A percentile compares a stretch with the other conserved stretches of the same genome.
Evolutionary conservation across 2,329 filamentous ascomycete genomes (phyloP).

Genomic region (Paecilomyces dactylethromorphus): DNA sequence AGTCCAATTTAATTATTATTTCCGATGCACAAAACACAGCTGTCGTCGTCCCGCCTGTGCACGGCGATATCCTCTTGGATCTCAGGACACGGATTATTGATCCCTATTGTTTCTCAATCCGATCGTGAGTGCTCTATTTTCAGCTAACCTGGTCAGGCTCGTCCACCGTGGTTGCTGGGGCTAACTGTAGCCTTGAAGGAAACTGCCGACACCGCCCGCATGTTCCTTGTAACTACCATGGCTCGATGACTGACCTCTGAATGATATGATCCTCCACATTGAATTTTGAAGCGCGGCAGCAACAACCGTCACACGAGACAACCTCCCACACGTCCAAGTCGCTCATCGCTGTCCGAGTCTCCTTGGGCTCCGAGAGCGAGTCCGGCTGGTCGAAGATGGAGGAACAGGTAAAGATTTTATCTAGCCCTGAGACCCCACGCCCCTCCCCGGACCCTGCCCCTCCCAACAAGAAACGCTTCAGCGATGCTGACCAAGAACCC

Average conservation of each 20-base stretch:
- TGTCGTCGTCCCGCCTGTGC: background rate
- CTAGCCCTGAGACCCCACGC: slow-evolving; percentile 5
- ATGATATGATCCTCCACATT: slow-evolving; percentile 19
- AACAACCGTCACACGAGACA: slow-evolving; percentile 6
- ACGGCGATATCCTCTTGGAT: background rate
- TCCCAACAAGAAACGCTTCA: slow-evolving; percentile 5
- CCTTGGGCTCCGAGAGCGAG: slow-evolving; percentile 22
- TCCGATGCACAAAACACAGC: slow-evolving; percentile 15
- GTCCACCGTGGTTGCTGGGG: slow-evolving; percentile 10
- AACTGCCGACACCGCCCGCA: slow-evolving; percentile 1
- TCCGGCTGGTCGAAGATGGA: slow-evolving; percentile 37
- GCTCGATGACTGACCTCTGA: slow-evolving; percentile 8
- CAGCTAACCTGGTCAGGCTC: background rate
- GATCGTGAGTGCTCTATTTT: slow-evolving; percentile 1
- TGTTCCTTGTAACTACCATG: slow-evolving; percentile 4
- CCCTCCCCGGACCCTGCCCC: slow-evolving; percentile 13
- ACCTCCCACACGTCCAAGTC: slow-evolving; percentile 4
- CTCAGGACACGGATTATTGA: background rate
- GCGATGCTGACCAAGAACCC: slow-evolving; percentile 7
- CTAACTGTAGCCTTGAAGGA: slow-evolving; percentile 2
- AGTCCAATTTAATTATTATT: slow-evolving; percentile 8
- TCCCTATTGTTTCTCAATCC: background rate
- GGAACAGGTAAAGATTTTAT: slow-evolving; percentile 32
- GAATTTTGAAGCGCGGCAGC: slow-evolving; percentile 12
- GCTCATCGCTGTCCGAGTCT: slow-evolving; percentile 16